A percentile compares a stretch with the other conserved stretches of the same genome.
These are phyloP conservation scores for Rhodomyrtus psidioides DNA, from an alignment of 441 rosid genomes.

Conservation along the genomic window DNA sequence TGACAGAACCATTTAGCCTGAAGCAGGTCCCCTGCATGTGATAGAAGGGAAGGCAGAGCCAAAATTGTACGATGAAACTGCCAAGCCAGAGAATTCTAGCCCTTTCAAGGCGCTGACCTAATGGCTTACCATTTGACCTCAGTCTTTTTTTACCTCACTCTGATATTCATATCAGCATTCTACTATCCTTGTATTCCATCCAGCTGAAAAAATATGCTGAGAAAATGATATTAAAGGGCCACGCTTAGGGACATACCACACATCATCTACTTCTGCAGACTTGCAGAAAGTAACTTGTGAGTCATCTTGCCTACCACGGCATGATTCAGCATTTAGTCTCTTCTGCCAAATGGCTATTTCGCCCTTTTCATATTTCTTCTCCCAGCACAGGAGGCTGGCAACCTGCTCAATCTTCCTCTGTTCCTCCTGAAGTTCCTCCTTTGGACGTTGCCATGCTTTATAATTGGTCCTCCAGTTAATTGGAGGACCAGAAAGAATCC, in stretches of 20 bases:
- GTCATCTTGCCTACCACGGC: conserved; percentile 45
- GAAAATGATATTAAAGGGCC: neutral
- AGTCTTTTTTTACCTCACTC: neutral
- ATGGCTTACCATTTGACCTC: neutral
- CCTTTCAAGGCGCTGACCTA: neutral
- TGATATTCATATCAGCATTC: neutral
- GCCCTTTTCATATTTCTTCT: conserved; percentile 57
- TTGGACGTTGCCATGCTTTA: conserved; percentile 70
- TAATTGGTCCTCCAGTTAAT: conserved; percentile 63
- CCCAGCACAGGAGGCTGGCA: conserved; percentile 72
- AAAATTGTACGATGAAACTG: neutral
- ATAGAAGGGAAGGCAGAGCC: neutral
- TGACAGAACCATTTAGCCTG: neutral
- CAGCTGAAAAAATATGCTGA: neutral
- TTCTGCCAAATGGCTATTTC: conserved; percentile 72
- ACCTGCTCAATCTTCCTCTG: conserved; percentile 54
- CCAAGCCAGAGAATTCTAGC: neutral
- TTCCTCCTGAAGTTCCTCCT: conserved; percentile 55
- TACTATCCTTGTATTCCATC: neutral
- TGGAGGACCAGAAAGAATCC: conserved; percentile 75
- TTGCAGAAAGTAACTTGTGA: conserved; percentile 63
- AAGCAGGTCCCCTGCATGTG: neutral
- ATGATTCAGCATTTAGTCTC: conserved; percentile 37
- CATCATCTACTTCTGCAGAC: conserved; percentile 61
- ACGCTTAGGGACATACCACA: conserved; percentile 48